Evolutionary conservation across 352 stramenopile species (phyloP), one percentile per base, ranked within the genome.

Genomic region (Globisporangium emineosum): DNA sequence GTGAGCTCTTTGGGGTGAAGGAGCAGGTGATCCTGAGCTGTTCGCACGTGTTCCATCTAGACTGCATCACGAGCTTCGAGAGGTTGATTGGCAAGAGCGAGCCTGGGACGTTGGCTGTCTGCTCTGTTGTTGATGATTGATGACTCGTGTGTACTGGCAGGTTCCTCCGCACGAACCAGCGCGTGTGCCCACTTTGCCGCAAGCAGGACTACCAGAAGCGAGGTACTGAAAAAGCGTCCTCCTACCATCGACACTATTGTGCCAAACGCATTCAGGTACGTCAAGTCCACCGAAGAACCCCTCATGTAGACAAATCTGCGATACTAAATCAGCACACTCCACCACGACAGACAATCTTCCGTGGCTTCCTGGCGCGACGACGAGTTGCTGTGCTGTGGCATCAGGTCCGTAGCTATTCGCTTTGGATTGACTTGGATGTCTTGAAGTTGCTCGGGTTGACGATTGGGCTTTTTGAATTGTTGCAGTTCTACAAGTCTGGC

Each of bases 21-120:
- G 66, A 92, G 30, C 87, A 94, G 61, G 83, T 96, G 33, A 90
- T 96, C 27, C 67, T 96, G 30, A 93, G 82, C 64, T 96, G 88
- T 65, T 90, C 82, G n/a, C 87, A 96, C 73, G 83, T 93, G 57
- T 94, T 96, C 60, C 88, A 96, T 62, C 70, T 89, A 5, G 71
- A 77, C 25, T 96, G 88, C 63, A 81, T 96, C 54, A 71, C 82
- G 17, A 94, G 84, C 57, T 96, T 96, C 49, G 88, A 96, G 71
- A 69, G 84, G 81, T 84, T 40, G 2, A 43, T 29, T 49, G 50
- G 8, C 12, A 8, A 12, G 10, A 13, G 54, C 3, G 6, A 8
- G 5, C 29, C 25, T 47, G 13, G 19, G 35, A 60, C 45, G 23
- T 23, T 43, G 13, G 8, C 6, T 1, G 30, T 29, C 25, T 10